A percentile compares a stretch with the other conserved stretches of the same genome.
phyloP scores from a whole-genome alignment of 805 yeast species.

The Metschnikowia continentalis region DNA sequence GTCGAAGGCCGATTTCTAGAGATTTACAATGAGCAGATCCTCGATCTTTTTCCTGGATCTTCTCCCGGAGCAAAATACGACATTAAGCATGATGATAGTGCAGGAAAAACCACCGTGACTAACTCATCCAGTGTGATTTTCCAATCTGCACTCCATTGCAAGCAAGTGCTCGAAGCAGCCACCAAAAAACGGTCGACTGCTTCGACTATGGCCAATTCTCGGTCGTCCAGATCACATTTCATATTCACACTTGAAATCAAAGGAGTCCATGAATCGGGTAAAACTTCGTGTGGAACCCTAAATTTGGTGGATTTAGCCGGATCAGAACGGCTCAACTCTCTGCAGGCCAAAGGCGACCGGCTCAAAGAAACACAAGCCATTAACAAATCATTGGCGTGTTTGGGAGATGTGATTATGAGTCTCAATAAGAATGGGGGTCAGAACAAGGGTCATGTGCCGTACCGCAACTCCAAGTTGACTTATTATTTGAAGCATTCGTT shows the following conservation, averaged over 20 bases:
- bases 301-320: conserved; percentile 93
- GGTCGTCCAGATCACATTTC: conserved; percentile 90
- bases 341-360: conserved; percentile 77
- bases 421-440: conserved; percentile 42
- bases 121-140: conserved; percentile 53
- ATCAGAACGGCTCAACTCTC: conserved; percentile 73
- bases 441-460: conserved; percentile 51
- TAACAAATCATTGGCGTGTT: conserved; percentile 78
- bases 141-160: conserved; percentile 45
- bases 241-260: conserved; percentile 62
- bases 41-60: conserved; percentile 53
- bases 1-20: conserved; percentile 78
- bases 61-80: conserved; percentile 45
- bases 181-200: conserved; percentile 68
- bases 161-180: conserved; percentile 49
- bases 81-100: conserved; percentile 61
- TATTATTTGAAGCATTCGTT: conserved; percentile 79
- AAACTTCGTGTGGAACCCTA: conserved; percentile 40
- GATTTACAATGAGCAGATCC: conserved; percentile 78
- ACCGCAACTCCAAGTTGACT: conserved; percentile 70
- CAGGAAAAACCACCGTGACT: conserved; percentile 54
- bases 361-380: conserved; percentile 84
- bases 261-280: conserved; percentile 50
- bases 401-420: conserved; percentile 86
- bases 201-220: conserved; percentile 71